A percentile compares a stretch with the other conserved stretches of the same genome.
Evolutionary conservation across 202 grass and related monocot species (phyloP).

Genomic region (Zoysia matrella): DNA sequence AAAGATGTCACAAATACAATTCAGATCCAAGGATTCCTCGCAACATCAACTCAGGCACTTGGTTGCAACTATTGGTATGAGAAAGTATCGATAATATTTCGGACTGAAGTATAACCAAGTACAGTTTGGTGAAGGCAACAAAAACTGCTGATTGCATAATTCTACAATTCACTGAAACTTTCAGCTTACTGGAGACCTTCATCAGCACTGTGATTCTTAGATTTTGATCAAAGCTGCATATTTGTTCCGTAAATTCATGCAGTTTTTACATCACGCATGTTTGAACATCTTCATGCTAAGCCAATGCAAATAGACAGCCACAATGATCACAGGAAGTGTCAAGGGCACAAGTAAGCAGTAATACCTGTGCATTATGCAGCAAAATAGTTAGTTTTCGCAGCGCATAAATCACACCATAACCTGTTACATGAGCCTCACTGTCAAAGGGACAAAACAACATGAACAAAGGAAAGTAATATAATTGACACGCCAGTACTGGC

Average conservation of each 20-base stretch:
- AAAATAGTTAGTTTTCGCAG: background rate
- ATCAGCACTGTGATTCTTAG: too few species aligned
- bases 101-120: background rate
- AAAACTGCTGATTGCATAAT: background rate
- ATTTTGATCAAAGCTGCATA: too few species aligned
- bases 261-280: conserved; percentile 56
- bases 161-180: background rate
- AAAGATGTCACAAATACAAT: too few species aligned
- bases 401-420: background rate
- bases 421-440: background rate
- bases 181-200: too few species aligned
- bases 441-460: background rate
- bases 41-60: background rate
- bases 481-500: too few species aligned
- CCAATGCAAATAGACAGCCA: conserved; percentile 79
- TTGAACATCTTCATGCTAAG: conserved; percentile 93
- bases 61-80: too few species aligned
- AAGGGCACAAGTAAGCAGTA: conserved; percentile 71
- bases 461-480: too few species aligned
- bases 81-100: background rate
- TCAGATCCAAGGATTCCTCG: too few species aligned
- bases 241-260: too few species aligned
- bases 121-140: background rate
- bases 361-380: conserved; percentile 24
- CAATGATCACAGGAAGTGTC: conserved; percentile 66